Percentiles rank a stretch among this genome's conserved stretches.
Evolutionary conservation across 305 asterid species (phyloP).

Genomic region (Withania somnifera): DNA sequence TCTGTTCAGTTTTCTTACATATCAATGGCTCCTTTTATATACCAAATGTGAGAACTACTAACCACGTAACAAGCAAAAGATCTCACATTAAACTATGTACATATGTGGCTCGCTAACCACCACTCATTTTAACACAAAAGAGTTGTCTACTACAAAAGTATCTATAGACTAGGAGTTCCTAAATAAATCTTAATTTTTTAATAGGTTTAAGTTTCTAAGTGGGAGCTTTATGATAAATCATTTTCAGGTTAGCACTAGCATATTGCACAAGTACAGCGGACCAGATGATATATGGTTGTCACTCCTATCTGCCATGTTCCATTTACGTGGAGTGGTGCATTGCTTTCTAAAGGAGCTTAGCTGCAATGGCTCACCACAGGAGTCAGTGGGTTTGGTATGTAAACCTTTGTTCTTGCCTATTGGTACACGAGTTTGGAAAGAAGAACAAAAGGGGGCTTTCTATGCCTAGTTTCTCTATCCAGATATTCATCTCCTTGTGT

Average conservation of each 20-base stretch:
- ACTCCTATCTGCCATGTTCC: conserved; percentile 23
- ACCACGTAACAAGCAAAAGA: too few relatives aligned
- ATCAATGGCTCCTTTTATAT: too few relatives aligned
- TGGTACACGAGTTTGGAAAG: not conserved
- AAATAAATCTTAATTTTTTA: too few relatives aligned
- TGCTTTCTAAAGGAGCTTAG: conserved; percentile 61
- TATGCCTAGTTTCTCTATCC: not conserved
- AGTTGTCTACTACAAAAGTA: too few relatives aligned
- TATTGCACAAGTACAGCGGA: conserved; percentile 72
- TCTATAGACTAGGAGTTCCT: too few relatives aligned
- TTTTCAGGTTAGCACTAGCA: conserved; percentile 58
- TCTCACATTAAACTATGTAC: too few relatives aligned
- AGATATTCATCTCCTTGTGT: not conserved
- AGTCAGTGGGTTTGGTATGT: conserved; percentile 92
- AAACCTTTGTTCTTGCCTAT: not conserved
- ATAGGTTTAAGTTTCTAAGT: not conserved
- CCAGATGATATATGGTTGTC: conserved; percentile 74
- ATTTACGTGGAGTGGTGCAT: conserved; percentile 22
- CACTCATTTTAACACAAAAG: too few relatives aligned
- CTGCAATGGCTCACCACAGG: conserved; percentile 75
- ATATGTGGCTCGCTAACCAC: too few relatives aligned
- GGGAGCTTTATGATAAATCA: not conserved
- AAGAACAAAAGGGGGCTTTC: not conserved
- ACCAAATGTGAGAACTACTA: too few relatives aligned
- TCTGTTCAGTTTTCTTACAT: too few relatives aligned